These are phyloP conservation scores for Sisymbrium irio DNA, from an alignment of 345 rosid species.

Conservation along the genomic window DNA sequence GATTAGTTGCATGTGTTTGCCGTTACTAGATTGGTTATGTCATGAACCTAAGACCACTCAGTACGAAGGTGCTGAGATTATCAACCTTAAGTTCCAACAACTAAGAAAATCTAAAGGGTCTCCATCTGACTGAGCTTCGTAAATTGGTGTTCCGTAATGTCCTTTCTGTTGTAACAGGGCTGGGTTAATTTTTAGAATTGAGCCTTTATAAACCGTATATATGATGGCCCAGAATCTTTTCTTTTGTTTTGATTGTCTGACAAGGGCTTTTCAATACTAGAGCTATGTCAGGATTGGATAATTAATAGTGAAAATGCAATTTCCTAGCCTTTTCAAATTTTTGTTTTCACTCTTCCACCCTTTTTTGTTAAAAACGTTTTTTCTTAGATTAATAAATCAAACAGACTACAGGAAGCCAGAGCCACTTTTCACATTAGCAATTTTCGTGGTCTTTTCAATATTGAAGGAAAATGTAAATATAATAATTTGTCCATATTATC, in stretches of 20 bases:
- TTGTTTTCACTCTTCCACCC: not conserved
- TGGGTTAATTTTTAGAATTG: too few species aligned
- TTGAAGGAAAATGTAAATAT: not conserved
- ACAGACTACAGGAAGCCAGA: not conserved
- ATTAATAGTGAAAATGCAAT: not conserved
- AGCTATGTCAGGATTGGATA: not conserved
- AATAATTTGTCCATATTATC: not conserved
- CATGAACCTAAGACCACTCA: too few species aligned
- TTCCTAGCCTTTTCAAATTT: not conserved
- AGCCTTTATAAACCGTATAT: too few species aligned
- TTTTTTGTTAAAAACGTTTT: not conserved
- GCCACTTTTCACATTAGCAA: not conserved
- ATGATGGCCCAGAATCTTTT: too few species aligned
- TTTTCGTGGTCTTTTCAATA: not conserved
- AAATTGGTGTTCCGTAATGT: too few species aligned
- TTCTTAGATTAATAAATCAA: not conserved
- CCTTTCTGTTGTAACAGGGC: too few species aligned
- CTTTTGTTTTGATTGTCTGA: not conserved
- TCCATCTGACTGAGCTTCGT: too few species aligned
- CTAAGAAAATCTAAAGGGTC: too few species aligned
- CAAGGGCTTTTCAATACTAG: not conserved
- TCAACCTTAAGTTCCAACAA: too few species aligned
- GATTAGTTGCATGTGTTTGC: too few species aligned
- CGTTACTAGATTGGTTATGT: too few species aligned
- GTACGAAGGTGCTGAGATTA: too few species aligned